Evolutionary conservation across 371 early-diverging fungal species (phyloP), one percentile per base, ranked within the genome.

Genomic region (Amoeboaphelidium protococcarum): DNA sequence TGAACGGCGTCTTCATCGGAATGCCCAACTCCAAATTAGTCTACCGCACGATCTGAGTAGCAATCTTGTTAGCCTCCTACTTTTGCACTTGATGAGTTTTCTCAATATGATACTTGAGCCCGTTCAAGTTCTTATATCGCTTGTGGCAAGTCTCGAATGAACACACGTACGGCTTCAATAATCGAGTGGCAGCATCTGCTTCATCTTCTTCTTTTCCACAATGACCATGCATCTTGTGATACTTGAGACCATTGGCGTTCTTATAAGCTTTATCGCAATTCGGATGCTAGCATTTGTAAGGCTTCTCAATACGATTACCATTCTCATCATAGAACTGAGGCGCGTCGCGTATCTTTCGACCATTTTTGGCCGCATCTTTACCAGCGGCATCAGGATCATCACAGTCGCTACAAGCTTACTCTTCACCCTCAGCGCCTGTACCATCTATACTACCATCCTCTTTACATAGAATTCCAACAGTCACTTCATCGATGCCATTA

Each of bases 101-200:
- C 52, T 80, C 79, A 49, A 89, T 69, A 55, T 90, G 91, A 57
- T 90, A 90, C 61, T 89, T 89, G 51, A 97, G 69, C 1, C 98
- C 98, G 56, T 91, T 94, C 52, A 82, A 63, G 62, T 95, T 95
- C 68, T 95, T 95, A 69, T 95, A 96, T 24, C 80, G 65, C 58
- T 87, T 90, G 46, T 77, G 75, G 64, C 95, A 94, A 16, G 74
- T 76, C 44, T 72, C 67, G 47, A 82, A 68, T 13, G 75, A 68
- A 59, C 95, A 94, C 23, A 71, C 67, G 61, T 76, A 88, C 3
- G 89, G 91, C 59, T 86, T 89, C 42, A n/a, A 3, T 19, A 44
- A 4, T 16, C 26, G 37, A 31, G 16, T 16, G 37, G 37, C 37
- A 52, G 61, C 53, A 50, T 64, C 65, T 27, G 62, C 60, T 46